A percentile compares a stretch with the other conserved stretches of the same genome.
Conservation (phyloP, 768 basidiomycete genomes). For the Arthromyces matolae region DNA sequence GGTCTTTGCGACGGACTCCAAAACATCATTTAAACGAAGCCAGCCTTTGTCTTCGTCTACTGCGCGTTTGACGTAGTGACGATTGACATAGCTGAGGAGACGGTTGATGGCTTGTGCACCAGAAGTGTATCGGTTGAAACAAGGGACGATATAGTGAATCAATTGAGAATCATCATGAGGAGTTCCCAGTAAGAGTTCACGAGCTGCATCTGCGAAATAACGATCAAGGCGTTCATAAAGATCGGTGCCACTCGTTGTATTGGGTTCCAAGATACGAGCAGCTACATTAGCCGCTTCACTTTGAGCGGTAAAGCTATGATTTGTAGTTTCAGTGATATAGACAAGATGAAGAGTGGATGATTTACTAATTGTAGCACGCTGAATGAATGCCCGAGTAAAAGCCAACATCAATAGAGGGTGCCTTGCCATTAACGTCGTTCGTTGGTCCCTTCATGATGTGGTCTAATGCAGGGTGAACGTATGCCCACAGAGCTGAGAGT, state of each 20-base stretch:
- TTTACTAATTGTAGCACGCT: slow-evolving; percentile 79
- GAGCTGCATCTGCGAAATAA: slow-evolving; percentile 59
- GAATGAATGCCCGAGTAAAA: slow-evolving; percentile 79
- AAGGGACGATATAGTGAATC: slow-evolving; percentile 66
- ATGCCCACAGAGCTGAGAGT: slow-evolving; percentile 68
- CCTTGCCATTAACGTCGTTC: slow-evolving; percentile 51
- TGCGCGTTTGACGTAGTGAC: slow-evolving; percentile 73
- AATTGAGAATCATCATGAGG: slow-evolving; percentile 65
- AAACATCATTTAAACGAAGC: slow-evolving; percentile 63
- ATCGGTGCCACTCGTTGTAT: slow-evolving; percentile 53
- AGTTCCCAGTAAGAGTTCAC: slow-evolving; percentile 58
- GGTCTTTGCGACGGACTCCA: slow-evolving; percentile 56
- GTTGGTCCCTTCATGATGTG: slow-evolving; percentile 73
- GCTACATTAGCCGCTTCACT: slow-evolving; percentile 40
- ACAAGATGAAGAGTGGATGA: slow-evolving; percentile 20
- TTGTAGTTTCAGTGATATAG: slow-evolving; percentile 17
- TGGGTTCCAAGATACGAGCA: slow-evolving; percentile 24
- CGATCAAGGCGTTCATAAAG: slow-evolving; percentile 72
- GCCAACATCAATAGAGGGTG: slow-evolving; percentile 65
- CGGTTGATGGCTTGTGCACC: slow-evolving; percentile 68
- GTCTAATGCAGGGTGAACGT: slow-evolving; percentile 69
- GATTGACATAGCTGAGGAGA: slow-evolving; percentile 75
- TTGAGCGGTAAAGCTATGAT: slow-evolving; percentile 49
- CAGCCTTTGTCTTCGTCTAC: slow-evolving; percentile 78
- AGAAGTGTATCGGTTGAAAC: slow-evolving; percentile 65